Base-by-base conservation (phyloP, 106 monocot species). In the Hemerocallis citrina region DNA sequence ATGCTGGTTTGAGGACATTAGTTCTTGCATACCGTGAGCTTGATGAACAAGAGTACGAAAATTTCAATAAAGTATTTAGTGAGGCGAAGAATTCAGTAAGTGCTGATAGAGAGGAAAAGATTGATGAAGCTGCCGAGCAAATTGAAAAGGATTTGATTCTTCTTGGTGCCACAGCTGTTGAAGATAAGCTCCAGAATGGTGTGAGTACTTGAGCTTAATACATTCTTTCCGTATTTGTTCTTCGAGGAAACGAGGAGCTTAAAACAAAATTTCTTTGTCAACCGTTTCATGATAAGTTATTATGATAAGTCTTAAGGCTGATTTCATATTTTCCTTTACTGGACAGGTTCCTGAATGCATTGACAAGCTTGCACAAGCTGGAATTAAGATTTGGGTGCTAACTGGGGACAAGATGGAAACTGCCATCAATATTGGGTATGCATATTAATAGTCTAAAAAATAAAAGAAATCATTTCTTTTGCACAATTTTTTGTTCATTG, bases 321-420 rank as follows among this genome's bases (percentile, higher is more conserved):
- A 68, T 43, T 29, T 36, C 49, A 22, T 43, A 23, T 22, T 15
- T 19, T 43, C 32, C n/a, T 35, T 14, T 51, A 1, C 23, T 39
- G 15, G 33, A 38, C 66, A 95, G 95, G 95, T 98, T 21, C 96
- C 90, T 51, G 96, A 91, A 71, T 98, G 96, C 63, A 98, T 98
- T 33, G 91, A 98, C 70, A 98, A 91, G 39, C 70, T 98, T 42
- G 84, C 96, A 31, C 91, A 91, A 75, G 96, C 96, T 28, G 91
- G 91, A 58, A 91, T 98, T 57, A 98, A 91, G 67, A 77, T 98
- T 47, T 98, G 96, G 96, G 91, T 98, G 25, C 64, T 98, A 37
- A 98, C 91, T 15, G 91, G 96, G 40, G 96, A 98, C 62, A 98
- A 98, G 77, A 87, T 98, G 91, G 95, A 98, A 65, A 91, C 96